Evolutionary conservation across 345 rosid species (phyloP).

Genomic region (Eucalyptus curtisii): DNA sequence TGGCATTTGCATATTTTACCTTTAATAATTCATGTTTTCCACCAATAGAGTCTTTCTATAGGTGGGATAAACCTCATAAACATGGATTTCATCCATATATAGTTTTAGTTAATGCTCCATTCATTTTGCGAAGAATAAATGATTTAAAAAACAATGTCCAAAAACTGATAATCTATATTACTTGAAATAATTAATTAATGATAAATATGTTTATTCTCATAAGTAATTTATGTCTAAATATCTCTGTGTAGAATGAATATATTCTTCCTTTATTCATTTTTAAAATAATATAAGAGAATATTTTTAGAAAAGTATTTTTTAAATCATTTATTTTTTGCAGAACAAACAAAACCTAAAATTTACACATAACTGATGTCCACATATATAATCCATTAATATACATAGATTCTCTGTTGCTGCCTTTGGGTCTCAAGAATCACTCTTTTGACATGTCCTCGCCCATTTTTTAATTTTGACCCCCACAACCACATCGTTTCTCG

Average conservation of each 20-base stretch:
- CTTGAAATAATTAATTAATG: too few relatives aligned
- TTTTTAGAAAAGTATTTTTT: too few relatives aligned
- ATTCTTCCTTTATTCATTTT: too few relatives aligned
- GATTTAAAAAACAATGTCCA: too few relatives aligned
- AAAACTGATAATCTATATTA: too few relatives aligned
- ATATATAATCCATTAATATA: neutral
- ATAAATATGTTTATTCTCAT: too few relatives aligned
- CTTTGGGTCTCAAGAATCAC: neutral
- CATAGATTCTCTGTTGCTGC: neutral
- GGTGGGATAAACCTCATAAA: neutral
- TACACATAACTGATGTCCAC: accelerated
- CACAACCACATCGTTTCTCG: neutral
- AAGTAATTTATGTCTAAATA: neutral
- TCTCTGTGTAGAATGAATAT: too few relatives aligned
- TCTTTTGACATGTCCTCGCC: neutral
- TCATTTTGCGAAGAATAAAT: too few relatives aligned
- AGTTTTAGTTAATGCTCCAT: neutral
- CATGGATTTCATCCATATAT: neutral
- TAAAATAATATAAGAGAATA: too few relatives aligned
- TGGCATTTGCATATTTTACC: neutral
- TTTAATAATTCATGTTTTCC: neutral
- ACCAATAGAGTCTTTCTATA: neutral
- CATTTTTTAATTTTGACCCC: neutral
- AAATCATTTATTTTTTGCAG: accelerated
- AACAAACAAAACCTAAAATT: accelerated